phyloP scores from a whole-genome alignment of 2,329 filamentous ascomycete species.

The Aureobasidium subglaciale region DNA sequence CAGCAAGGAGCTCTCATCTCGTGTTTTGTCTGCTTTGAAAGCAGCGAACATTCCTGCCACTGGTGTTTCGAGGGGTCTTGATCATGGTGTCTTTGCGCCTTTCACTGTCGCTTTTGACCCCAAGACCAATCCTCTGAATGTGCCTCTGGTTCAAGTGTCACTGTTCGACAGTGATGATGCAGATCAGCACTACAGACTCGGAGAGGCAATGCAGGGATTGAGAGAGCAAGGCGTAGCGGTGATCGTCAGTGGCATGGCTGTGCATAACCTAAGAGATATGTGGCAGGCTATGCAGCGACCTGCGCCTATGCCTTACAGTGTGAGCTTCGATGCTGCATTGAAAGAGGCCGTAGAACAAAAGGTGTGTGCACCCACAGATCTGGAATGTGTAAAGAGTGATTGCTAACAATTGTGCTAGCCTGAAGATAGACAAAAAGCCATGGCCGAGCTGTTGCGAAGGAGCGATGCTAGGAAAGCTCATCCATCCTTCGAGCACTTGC shows the following conservation, averaged over 20 bases:
- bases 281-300: slow-evolving; percentile 19
- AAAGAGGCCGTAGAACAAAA: slow-evolving; percentile 27
- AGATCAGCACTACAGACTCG: slow-evolving; percentile 59
- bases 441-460: slow-evolving; percentile 30
- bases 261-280: slow-evolving; percentile 33
- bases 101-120: slow-evolving; percentile 52
- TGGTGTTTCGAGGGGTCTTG: slow-evolving; percentile 57
- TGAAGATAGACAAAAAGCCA: slow-evolving; percentile 26
- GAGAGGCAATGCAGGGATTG: slow-evolving; percentile 57
- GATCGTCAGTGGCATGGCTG: slow-evolving; percentile 67
- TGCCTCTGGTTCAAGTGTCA: slow-evolving; percentile 65
- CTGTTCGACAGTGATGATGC: slow-evolving; percentile 60
- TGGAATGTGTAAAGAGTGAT: neutral
- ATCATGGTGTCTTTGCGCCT: slow-evolving; percentile 68
- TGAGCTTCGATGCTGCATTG: slow-evolving; percentile 29
- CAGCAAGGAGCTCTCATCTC: slow-evolving; percentile 51
- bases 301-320: slow-evolving; percentile 27
- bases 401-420: slow-evolving; percentile 16
- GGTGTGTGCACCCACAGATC: neutral
- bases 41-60: slow-evolving; percentile 54
- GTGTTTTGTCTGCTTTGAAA: slow-evolving; percentile 49
- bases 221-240: slow-evolving; percentile 62
- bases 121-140: slow-evolving; percentile 30
- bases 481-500: slow-evolving; percentile 56
- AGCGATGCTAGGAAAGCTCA: slow-evolving; percentile 55